These are phyloP conservation scores for Pisolithus albus DNA, from an alignment of 768 basidiomycete genomes.

Conservation along the genomic window DNA sequence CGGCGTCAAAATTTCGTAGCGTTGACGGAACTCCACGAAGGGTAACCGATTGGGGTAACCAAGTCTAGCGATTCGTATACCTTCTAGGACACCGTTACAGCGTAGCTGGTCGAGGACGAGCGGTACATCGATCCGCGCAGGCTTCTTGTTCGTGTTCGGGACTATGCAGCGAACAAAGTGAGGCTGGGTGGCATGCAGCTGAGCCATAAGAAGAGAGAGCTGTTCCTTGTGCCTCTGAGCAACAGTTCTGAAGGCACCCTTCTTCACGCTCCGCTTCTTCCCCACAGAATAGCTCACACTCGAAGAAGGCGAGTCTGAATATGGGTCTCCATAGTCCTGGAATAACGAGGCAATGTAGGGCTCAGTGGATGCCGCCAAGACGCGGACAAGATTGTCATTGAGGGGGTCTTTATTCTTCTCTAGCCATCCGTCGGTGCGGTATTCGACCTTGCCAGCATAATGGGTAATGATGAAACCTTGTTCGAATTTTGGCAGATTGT, in stretches of 20 bases:
- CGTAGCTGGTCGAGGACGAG: conserved; percentile 93
- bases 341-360: conserved; percentile 80
- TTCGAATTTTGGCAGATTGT: conserved; percentile 79
- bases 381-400: conserved; percentile 89
- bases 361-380: conserved; percentile 78
- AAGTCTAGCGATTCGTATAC: conserved; percentile 93
- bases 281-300: conserved; percentile 33
- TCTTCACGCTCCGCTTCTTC: conserved; percentile 78
- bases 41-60: conserved; percentile 97
- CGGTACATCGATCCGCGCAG: conserved; percentile 86
- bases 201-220: conserved; percentile 82
- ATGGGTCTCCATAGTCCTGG: conserved; percentile 62
- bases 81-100: conserved; percentile 98
- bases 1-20: conserved; percentile 93
- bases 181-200: conserved; percentile 89
- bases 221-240: conserved; percentile 96
- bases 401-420: conserved; percentile 99
- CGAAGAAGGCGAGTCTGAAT: conserved; percentile 25
- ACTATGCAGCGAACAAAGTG: conserved; percentile 99
- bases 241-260: conserved; percentile 95
- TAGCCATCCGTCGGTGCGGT: conserved; percentile 92
- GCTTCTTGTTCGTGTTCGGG: conserved; percentile 87
- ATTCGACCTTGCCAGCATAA: conserved; percentile 96
- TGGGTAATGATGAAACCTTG: conserved; percentile 95
- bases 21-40: conserved; percentile 94